A percentile compares a stretch with the other conserved stretches of the same genome.
These are phyloP conservation scores for Aristolochia fimbriata DNA, from an alignment of 164 flowering plant species.

Conservation along the genomic window DNA sequence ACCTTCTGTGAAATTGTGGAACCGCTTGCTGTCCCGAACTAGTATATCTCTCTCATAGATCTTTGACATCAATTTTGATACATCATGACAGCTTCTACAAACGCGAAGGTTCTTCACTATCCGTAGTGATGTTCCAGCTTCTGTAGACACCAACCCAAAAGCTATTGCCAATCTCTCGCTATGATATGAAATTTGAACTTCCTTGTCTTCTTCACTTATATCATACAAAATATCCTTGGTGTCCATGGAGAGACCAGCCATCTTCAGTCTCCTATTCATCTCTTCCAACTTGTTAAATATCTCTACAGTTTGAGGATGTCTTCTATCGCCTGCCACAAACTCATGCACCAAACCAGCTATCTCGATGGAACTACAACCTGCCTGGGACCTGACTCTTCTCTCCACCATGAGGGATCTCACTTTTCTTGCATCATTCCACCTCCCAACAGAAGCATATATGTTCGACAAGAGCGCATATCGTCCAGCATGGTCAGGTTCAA, in stretches of 20 bases:
- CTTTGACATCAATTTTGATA: constrained; percentile 1
- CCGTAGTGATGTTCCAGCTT: background rate
- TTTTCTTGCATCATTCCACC: constrained; percentile 4
- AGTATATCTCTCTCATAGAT: constrained; percentile 4
- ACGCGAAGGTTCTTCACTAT: constrained; percentile 6
- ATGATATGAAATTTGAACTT: background rate
- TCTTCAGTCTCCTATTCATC: constrained; percentile 1
- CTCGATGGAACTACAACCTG: constrained; percentile 6
- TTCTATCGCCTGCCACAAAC: constrained; percentile 62
- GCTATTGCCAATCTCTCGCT: constrained; percentile 6
- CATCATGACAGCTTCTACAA: constrained; percentile 1
- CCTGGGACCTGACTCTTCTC: constrained; percentile 2
- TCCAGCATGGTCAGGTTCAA: constrained; percentile 3
- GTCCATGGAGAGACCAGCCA: background rate
- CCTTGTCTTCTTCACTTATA: constrained; percentile 3
- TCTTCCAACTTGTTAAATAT: constrained; percentile 46
- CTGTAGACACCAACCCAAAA: background rate
- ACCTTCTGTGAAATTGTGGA: constrained; percentile 5
- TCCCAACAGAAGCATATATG: constrained; percentile 1
- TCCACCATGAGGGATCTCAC: constrained; percentile 4
- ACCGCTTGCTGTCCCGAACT: constrained; percentile 5
- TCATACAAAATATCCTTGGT: constrained; percentile 2
- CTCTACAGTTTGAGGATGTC: constrained; percentile 35
- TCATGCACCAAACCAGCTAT: constrained; percentile 31
- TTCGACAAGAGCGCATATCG: constrained; percentile 7